Conservation (phyloP, 306 rosid species). For the Erythrophleum fordii region DNA sequence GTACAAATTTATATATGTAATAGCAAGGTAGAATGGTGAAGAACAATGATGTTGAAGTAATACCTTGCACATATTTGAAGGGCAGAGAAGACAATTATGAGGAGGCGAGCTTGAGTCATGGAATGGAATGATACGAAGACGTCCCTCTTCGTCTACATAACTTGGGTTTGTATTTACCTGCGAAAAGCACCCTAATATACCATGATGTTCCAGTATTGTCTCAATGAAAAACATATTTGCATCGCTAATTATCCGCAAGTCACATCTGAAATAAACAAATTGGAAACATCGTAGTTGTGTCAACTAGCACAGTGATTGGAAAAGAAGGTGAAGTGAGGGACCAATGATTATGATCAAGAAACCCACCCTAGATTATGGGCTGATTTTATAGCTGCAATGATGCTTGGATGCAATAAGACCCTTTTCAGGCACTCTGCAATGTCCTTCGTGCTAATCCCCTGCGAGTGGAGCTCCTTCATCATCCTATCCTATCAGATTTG, state of each 20-base stretch:
- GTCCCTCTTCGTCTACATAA: constrained; percentile 55
- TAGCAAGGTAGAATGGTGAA: background rate
- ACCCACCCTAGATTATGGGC: constrained; percentile 63
- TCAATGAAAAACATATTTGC: constrained; percentile 70
- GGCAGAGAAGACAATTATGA: constrained; percentile 73
- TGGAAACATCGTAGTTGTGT: background rate
- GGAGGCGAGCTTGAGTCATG: constrained; percentile 55
- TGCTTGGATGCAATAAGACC: constrained; percentile 56
- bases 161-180: constrained; percentile 62
- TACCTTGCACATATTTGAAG: constrained; percentile 86
- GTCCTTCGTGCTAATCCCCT: constrained; percentile 50
- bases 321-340: background rate
- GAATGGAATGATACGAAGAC: constrained; percentile 64
- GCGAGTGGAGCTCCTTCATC: constrained; percentile 71
- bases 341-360: background rate
- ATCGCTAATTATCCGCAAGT: constrained; percentile 76
- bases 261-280: constrained; percentile 59
- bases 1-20: background rate
- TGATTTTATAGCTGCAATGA: constrained; percentile 68
- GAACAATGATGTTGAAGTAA: background rate
- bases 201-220: constrained; percentile 70
- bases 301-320: background rate
- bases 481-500: constrained; percentile 54
- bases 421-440: constrained; percentile 62
- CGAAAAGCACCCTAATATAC: constrained; percentile 66